A percentile compares a stretch with the other conserved stretches of the same genome.
These are phyloP conservation scores for Mrakia gelida DNA, from an alignment of 768 basidiomycete species.

Conservation along the genomic window DNA sequence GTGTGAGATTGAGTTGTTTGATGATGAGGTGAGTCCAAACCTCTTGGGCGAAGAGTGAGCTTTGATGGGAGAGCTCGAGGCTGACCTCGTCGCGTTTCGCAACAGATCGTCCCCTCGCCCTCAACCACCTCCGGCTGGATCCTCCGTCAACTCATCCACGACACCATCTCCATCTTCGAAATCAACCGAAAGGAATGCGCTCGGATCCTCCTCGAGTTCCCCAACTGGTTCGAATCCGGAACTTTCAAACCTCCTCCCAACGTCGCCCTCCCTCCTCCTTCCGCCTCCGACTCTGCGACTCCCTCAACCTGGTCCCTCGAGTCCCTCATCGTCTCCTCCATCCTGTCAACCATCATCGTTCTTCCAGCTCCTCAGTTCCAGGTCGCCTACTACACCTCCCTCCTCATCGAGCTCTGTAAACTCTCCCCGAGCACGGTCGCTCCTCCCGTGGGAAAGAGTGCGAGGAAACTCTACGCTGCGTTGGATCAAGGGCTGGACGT, in stretches of 20 bases:
- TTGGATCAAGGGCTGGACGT: constrained; percentile 84
- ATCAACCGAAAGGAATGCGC: constrained; percentile 95
- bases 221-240: constrained; percentile 64
- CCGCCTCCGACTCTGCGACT: constrained; percentile 43
- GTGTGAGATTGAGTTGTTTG: constrained; percentile 51
- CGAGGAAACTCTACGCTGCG: constrained; percentile 72
- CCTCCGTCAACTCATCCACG: constrained; percentile 66
- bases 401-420: constrained; percentile 92
- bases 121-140: constrained; percentile 71
- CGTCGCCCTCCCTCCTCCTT: constrained; percentile 37
- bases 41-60: no score
- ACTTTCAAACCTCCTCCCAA: constrained; percentile 71
- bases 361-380: constrained; percentile 74
- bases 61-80: background rate
- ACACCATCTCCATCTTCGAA: constrained; percentile 83
- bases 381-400: constrained; percentile 75
- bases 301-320: constrained; percentile 83
- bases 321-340: constrained; percentile 76
- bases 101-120: constrained; percentile 72
- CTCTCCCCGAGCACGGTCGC: constrained; percentile 87
- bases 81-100: background rate
- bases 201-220: constrained; percentile 53
- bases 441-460: constrained; percentile 92
- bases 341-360: constrained; percentile 67
- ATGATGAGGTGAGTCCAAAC: constrained; percentile 50